Evolutionary conservation across 2,329 filamentous ascomycete species (phyloP).

Genomic region (Ilyonectria robusta): DNA sequence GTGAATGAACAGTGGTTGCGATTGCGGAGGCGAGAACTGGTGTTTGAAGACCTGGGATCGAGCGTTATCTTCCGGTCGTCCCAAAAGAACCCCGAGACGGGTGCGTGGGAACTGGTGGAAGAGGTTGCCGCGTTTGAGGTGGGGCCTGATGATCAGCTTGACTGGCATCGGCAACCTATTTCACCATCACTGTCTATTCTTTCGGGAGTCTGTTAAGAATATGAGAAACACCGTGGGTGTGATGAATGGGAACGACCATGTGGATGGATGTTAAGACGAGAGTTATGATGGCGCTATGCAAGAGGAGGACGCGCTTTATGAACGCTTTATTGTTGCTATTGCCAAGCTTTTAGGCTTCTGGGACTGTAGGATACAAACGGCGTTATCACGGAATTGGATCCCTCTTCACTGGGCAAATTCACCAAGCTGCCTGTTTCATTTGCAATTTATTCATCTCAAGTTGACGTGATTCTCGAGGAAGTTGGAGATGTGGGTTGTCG

Average conservation of each 20-base stretch:
- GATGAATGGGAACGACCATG: not conserved
- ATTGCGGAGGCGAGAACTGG: slow-evolving; percentile 55
- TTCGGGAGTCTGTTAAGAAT: slow-evolving; percentile 40
- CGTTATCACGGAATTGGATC: not conserved
- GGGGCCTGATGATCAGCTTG: slow-evolving; percentile 48
- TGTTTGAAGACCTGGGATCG: slow-evolving; percentile 56
- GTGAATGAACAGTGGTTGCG: slow-evolving; percentile 56
- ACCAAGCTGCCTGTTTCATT: no score
- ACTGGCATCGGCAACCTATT: slow-evolving; percentile 55
- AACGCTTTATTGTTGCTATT: slow-evolving; percentile 7
- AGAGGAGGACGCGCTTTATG: not conserved
- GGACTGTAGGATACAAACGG: slow-evolving; percentile 4
- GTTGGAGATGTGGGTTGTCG: no score
- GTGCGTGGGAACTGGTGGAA: slow-evolving; percentile 56
- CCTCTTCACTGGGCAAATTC: no score
- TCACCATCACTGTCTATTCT: slow-evolving; percentile 50
- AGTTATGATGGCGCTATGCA: not conserved
- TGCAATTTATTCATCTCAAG: no score
- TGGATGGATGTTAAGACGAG: not conserved
- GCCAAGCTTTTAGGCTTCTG: slow-evolving; percentile 5
- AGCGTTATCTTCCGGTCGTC: slow-evolving; percentile 56
- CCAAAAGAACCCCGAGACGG: slow-evolving; percentile 49
- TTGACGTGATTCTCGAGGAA: no score
- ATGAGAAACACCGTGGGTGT: no score
- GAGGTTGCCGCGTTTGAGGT: slow-evolving; percentile 54